Base-by-base conservation (phyloP, 177 flowering plant species). In the Tripterygium wilfordii region DNA sequence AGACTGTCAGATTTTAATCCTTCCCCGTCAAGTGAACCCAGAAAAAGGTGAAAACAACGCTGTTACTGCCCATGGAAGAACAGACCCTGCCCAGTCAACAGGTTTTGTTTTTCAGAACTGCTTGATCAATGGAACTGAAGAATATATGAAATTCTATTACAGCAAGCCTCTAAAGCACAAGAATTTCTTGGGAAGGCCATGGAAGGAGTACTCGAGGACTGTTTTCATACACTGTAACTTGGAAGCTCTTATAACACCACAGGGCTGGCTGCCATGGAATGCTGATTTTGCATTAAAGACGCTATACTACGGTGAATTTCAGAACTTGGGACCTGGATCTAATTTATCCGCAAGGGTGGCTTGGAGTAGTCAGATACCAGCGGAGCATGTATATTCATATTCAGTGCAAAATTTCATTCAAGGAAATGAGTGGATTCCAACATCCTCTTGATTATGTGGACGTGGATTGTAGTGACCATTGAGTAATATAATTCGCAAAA, bases 261-360 rank as follows among this genome's bases (percentile, higher is more conserved):
- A 64, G 2, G 96, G 96, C 2, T 88, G 95, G 95, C 8, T 83
- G 80, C 79, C 82, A 0, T 88, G 88, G 82, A 51, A 25, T 5
- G 80, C 76, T 0, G 78, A 77, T 14, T 83, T 80, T 45, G 86
- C 79, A 0, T 53, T 85, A 51, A 39, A 59, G 2, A 85, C 94
- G 0, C 66, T 85, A 9, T 87, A 62, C 42, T 88, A 80, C 32
- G 96, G 90, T 2, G 94, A 88, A 54, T 80, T 50, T 21, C 49
- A 24, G 32, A 85, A 76, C 50, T 28, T 58, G 5, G 94, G 96
- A 1, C 42, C 63, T 0, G 90, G 94, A 2, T 64, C 94, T n/a
- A 29, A 62, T 38, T 7, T 32, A 2, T 26, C 81, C 0, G 47
- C 42, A 14, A 53, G 96, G 44, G 91, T 85, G 15, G 1, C 48